Conservation (phyloP, 306 rosid genomes). For the Cucumis sativus region DNA sequence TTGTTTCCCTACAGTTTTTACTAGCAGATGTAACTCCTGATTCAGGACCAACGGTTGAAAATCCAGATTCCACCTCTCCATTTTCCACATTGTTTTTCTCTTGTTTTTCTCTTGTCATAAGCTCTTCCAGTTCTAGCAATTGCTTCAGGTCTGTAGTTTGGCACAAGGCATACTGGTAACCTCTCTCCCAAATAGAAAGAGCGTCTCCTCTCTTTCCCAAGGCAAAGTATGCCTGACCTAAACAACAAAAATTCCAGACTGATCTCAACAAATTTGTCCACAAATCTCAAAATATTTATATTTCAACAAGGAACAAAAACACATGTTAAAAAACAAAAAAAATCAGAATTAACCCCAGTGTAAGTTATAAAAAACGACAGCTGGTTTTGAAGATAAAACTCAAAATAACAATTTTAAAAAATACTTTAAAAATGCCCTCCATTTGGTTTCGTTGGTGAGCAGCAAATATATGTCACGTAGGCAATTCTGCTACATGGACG, state of each 20-base stretch:
- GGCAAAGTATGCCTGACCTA: conserved; percentile 63
- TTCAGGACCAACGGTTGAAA: conserved; percentile 18
- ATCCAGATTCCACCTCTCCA: conserved; percentile 12
- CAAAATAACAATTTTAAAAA: background rate
- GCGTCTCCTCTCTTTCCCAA: conserved; percentile 84
- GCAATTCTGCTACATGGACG: background rate
- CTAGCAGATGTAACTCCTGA: conserved; percentile 17
- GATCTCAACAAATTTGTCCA: background rate
- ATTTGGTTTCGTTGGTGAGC: background rate
- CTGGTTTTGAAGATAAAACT: background rate
- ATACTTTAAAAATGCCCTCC: background rate
- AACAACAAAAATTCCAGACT: conserved; percentile 7
- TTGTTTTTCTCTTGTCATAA: conserved; percentile 43
- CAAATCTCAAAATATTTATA: background rate
- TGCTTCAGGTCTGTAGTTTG: conserved; percentile 77
- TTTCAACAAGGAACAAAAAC: background rate
- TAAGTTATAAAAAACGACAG: background rate
- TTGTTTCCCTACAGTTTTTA: conserved; percentile 19
- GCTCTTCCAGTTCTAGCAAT: conserved; percentile 80
- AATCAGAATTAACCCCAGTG: background rate
- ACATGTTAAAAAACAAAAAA: background rate
- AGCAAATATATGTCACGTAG: background rate
- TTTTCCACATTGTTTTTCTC: conserved; percentile 20
- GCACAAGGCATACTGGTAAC: conserved; percentile 55
- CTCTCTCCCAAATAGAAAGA: conserved; percentile 76